A percentile compares a stretch with the other conserved stretches of the same genome.
Conservation (phyloP, 2,329 filamentous ascomycete genomes). For the Thielaviopsis cerberus region DNA sequence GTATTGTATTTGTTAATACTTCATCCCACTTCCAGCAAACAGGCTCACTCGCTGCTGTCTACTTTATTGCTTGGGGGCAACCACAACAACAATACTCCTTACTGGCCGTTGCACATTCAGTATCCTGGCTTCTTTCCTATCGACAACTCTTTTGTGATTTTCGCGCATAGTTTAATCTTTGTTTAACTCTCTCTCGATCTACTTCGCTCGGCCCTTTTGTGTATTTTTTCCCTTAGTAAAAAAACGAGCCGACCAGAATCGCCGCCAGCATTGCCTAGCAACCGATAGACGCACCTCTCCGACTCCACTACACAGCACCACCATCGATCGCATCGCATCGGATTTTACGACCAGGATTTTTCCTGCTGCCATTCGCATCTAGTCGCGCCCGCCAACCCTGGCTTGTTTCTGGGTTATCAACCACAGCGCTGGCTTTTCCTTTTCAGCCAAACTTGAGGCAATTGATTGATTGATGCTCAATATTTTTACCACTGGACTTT, state of each 20-base stretch:
- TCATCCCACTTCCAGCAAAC: background rate
- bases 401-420: background rate
- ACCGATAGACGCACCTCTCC: background rate
- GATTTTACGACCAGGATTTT: background rate
- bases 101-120: background rate
- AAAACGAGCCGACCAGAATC: background rate
- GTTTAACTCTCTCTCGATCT: background rate
- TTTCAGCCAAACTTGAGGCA: background rate
- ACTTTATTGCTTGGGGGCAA: background rate
- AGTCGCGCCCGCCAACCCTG: background rate
- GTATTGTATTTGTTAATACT: background rate
- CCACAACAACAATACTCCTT: background rate
- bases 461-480: background rate
- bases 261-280: background rate
- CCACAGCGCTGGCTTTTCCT: background rate
- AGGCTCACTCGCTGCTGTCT: background rate
- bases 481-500: background rate
- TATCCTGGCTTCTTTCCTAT: background rate
- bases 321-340: background rate
- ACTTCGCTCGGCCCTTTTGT: background rate
- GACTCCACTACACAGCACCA: background rate
- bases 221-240: background rate
- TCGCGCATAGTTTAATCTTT: background rate
- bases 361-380: background rate
- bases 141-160: background rate